Percentiles rank a stretch among this genome's conserved stretches.
phyloP scores from a whole-genome alignment of 306 rosid genomes.

The Trifolium pratense region DNA sequence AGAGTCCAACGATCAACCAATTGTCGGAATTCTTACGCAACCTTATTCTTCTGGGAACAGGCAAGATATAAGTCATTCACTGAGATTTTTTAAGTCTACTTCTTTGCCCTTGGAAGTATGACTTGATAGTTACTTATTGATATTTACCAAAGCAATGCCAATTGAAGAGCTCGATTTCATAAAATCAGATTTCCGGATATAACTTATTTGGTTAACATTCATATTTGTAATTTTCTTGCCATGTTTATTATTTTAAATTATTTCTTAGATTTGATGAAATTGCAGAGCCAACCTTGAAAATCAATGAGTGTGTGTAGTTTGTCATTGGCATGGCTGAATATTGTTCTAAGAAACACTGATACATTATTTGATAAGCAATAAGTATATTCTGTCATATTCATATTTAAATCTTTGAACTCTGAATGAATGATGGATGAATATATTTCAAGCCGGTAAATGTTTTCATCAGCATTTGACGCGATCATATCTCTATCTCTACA shows the following conservation, averaged over 20 bases:
- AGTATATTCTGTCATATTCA: background rate
- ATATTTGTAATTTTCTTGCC: background rate
- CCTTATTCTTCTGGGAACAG: conserved; percentile 80
- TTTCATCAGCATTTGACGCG: conserved; percentile 9
- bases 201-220: conserved; percentile 18
- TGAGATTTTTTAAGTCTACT: conserved; percentile 24
- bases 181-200: conserved; percentile 8
- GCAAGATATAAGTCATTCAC: conserved; percentile 55
- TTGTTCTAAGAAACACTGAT: background rate
- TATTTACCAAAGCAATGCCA: conserved; percentile 29
- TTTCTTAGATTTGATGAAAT: conserved; percentile 27
- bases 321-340: background rate
- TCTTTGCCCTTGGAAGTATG: conserved; percentile 16
- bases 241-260: conserved; percentile 21
- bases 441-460: conserved; percentile 8
- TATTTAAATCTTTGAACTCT: conserved; percentile 37
- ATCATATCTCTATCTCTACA: background rate
- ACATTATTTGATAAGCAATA: background rate
- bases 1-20: conserved; percentile 67
- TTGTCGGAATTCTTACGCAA: conserved; percentile 85
- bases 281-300: conserved; percentile 17
- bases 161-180: conserved; percentile 18
- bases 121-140: conserved; percentile 9
- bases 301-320: conserved; percentile 17
- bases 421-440: conserved; percentile 4